phyloP scores from a whole-genome alignment of 768 basidiomycete genomes.

The Scleroderma citrinum region DNA sequence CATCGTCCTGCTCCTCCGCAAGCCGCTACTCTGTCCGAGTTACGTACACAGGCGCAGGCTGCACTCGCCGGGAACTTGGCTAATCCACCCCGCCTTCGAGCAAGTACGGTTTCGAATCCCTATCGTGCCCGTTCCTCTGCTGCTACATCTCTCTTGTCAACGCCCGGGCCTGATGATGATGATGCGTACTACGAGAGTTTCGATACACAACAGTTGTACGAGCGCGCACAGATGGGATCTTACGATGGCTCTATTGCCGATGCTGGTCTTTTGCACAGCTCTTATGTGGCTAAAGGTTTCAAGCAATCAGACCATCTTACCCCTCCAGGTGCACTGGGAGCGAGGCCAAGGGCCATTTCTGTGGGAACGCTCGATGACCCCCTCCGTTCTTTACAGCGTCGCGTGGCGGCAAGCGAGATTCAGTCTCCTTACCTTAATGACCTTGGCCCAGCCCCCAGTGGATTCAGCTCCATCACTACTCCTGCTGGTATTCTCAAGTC shows the following conservation, averaged over 20 bases:
- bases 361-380: constrained; percentile 86
- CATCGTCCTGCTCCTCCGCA: constrained; percentile 66
- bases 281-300: constrained; percentile 67
- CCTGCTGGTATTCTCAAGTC: constrained; percentile 52
- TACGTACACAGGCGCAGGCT: constrained; percentile 85
- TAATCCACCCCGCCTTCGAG: constrained; percentile 75
- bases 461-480: constrained; percentile 15
- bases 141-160: constrained; percentile 55
- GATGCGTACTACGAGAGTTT: constrained; percentile 70
- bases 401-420: constrained; percentile 52
- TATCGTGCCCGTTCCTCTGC: constrained; percentile 65
- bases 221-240: constrained; percentile 53
- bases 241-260: constrained; percentile 54
- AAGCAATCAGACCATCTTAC: constrained; percentile 66
- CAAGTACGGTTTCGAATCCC: constrained; percentile 92
- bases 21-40: constrained; percentile 83
- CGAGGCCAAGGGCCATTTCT: constrained; percentile 77
- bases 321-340: constrained; percentile 34
- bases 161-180: constrained; percentile 62
- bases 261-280: constrained; percentile 47
- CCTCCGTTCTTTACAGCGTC: constrained; percentile 60
- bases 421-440: constrained; percentile 55
- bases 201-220: constrained; percentile 34
- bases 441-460: constrained; percentile 35
- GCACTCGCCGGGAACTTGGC: constrained; percentile 82